phyloP scores from a whole-genome alignment of 225 moss, liverwort and hornwort genomes.

The Takakia lepidozioides region DNA sequence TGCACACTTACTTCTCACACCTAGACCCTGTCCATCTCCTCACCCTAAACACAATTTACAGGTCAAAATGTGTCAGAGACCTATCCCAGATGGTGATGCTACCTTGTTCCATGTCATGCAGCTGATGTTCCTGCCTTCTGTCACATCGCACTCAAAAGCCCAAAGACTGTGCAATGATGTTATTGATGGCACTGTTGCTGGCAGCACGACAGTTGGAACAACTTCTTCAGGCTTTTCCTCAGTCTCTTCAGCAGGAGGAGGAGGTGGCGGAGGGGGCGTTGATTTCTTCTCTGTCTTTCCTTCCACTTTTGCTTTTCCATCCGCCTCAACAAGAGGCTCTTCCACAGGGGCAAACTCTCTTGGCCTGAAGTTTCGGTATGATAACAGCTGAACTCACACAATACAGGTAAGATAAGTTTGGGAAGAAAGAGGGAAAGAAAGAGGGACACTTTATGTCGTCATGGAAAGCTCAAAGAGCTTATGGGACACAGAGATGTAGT shows the following conservation, averaged over 20 bases:
- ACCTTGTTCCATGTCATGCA: slow-evolving; percentile 97
- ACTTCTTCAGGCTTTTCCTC: slow-evolving; percentile 21
- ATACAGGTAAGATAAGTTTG: too few relatives aligned
- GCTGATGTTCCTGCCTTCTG: slow-evolving; percentile 70
- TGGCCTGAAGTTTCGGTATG: slow-evolving; percentile 70
- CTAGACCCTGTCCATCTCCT: too few relatives aligned
- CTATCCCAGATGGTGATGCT: too few relatives aligned
- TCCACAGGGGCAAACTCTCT: slow-evolving; percentile 38
- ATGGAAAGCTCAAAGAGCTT: too few relatives aligned
- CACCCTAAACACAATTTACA: too few relatives aligned
- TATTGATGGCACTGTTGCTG: slow-evolving; percentile 46
- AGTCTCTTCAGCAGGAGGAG: slow-evolving; percentile 18
- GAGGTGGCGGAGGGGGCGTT: slow-evolving; percentile 9
- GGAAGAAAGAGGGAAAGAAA: too few relatives aligned
- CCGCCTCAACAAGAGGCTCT: slow-evolving; percentile 24
- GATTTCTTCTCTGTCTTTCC: slow-evolving; percentile 26
- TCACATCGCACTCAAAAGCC: slow-evolving; percentile 67
- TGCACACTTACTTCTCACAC: too few relatives aligned
- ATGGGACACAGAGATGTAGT: too few relatives aligned
- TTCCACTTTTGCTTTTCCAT: too few relatives aligned
- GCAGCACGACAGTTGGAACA: slow-evolving; percentile 31
- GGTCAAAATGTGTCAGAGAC: too few relatives aligned
- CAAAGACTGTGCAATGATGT: slow-evolving; percentile 61
- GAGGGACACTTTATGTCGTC: too few relatives aligned
- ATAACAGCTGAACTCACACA: slow-evolving; percentile 53